Conservation (phyloP, 2,329 filamentous ascomycete species). For the Amauroascus niger region DNA sequence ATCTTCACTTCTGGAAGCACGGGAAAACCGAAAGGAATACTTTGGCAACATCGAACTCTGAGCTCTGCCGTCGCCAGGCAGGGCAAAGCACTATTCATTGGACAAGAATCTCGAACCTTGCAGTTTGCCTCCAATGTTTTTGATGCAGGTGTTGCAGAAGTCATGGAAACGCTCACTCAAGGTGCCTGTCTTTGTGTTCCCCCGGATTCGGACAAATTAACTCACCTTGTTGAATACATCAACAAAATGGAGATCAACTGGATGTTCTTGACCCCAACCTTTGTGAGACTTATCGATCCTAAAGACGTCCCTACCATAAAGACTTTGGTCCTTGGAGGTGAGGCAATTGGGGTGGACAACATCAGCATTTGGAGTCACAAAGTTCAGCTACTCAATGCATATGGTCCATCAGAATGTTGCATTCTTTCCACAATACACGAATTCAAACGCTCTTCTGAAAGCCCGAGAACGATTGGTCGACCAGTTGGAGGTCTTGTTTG, state of each 20-base stretch:
- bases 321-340: constrained; percentile 27
- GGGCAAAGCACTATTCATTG: background rate
- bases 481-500: constrained; percentile 14
- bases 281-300: constrained; percentile 37
- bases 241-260: constrained; percentile 29
- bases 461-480: background rate
- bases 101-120: constrained; percentile 47
- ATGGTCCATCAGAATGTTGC: constrained; percentile 19
- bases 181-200: constrained; percentile 40
- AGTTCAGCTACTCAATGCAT: constrained; percentile 32
- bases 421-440: background rate
- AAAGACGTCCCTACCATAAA: constrained; percentile 31
- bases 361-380: constrained; percentile 22
- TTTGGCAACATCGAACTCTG: constrained; percentile 1
- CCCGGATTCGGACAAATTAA: constrained; percentile 34
- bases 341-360: constrained; percentile 20
- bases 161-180: constrained; percentile 43
- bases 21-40: constrained; percentile 1
- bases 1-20: no score
- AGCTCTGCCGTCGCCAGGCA: constrained; percentile 45
- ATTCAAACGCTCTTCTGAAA: no score
- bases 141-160: constrained; percentile 70
- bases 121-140: constrained; percentile 31
- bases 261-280: constrained; percentile 31
- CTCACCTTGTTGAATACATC: constrained; percentile 43